Conservation (phyloP, 805 yeast genomes). For the Yueomyces sinensis region DNA sequence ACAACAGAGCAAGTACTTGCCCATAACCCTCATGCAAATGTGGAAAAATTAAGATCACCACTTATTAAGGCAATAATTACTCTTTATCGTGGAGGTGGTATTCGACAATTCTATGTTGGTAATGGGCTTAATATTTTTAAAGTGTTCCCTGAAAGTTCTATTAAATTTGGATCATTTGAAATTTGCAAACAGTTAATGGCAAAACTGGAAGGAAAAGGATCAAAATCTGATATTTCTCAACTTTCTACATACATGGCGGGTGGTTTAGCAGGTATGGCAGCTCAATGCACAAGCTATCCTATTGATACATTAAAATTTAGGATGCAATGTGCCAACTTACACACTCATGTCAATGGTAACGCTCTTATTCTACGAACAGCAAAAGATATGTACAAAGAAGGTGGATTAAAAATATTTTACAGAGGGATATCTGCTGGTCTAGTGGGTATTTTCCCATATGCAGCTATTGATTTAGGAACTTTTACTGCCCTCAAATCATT, state of each 20-base stretch:
- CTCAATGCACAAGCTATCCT: conserved; percentile 90
- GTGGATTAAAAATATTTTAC: conserved; percentile 69
- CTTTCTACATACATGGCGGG: conserved; percentile 82
- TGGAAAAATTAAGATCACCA: conserved; percentile 53
- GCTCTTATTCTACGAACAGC: conserved; percentile 54
- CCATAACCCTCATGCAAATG: conserved; percentile 26
- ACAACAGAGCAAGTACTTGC: conserved; percentile 36
- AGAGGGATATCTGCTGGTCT: conserved; percentile 87
- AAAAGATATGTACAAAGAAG: conserved; percentile 59
- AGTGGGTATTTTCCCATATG: conserved; percentile 93
- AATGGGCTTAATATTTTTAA: conserved; percentile 88
- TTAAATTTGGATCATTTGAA: conserved; percentile 94
- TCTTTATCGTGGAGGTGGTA: conserved; percentile 79
- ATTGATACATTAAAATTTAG: conserved; percentile 90
- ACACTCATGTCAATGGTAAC: conserved; percentile 43
- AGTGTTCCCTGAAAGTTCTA: conserved; percentile 94
- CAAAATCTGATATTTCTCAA: conserved; percentile 56
- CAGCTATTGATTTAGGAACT: conserved; percentile 91
- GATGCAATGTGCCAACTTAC: conserved; percentile 81
- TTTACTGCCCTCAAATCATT: conserved; percentile 75
- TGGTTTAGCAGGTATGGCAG: conserved; percentile 89
- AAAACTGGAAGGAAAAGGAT: conserved; percentile 59
- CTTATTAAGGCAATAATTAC: conserved; percentile 67
- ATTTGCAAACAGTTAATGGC: conserved; percentile 67
- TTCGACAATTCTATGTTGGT: conserved; percentile 83